A percentile compares a stretch with the other conserved stretches of the same genome.
These are phyloP conservation scores for Ustilago esculenta DNA, from an alignment of 1,284 basidiomycete genomes.

Conservation along the genomic window DNA sequence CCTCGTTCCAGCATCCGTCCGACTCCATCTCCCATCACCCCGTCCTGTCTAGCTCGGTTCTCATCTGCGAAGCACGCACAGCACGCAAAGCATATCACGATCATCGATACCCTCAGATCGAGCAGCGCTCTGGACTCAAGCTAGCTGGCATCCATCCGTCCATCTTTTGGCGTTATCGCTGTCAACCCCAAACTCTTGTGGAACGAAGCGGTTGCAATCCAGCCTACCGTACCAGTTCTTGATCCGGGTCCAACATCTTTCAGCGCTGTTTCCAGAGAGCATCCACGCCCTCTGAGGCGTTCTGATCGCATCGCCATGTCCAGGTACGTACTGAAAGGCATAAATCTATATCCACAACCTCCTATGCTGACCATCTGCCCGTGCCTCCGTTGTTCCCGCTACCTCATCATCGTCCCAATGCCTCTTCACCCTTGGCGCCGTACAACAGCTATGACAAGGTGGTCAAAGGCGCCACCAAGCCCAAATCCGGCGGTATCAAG, in stretches of 20 bases:
- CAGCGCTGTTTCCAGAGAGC: too few species aligned
- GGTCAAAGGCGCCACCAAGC: slow-evolving; percentile 65
- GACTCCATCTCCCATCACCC: too few species aligned
- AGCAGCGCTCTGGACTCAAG: too few species aligned
- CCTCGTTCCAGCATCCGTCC: too few species aligned
- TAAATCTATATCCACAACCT: background rate
- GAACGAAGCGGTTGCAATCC: background rate
- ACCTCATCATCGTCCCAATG: too few species aligned
- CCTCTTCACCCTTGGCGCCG: background rate
- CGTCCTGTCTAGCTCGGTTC: too few species aligned
- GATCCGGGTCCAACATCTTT: too few species aligned
- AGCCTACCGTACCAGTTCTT: too few species aligned
- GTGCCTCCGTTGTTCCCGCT: too few species aligned
- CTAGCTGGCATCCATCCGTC: slow-evolving; percentile 1
- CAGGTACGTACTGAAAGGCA: slow-evolving; percentile 3
- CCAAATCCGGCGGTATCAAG: slow-evolving; percentile 62
- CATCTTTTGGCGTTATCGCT: too few species aligned
- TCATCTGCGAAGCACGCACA: too few species aligned
- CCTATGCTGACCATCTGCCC: slow-evolving; percentile 2
- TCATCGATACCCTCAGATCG: background rate
- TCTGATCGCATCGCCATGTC: slow-evolving; percentile 5
- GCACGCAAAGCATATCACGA: background rate
- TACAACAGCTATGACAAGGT: slow-evolving; percentile 61
- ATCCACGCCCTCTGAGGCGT: slow-evolving; percentile 4
- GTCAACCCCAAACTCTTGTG: too few species aligned